phyloP scores from a whole-genome alignment of 345 rosid genomes.

The Boechera retrofracta region DNA sequence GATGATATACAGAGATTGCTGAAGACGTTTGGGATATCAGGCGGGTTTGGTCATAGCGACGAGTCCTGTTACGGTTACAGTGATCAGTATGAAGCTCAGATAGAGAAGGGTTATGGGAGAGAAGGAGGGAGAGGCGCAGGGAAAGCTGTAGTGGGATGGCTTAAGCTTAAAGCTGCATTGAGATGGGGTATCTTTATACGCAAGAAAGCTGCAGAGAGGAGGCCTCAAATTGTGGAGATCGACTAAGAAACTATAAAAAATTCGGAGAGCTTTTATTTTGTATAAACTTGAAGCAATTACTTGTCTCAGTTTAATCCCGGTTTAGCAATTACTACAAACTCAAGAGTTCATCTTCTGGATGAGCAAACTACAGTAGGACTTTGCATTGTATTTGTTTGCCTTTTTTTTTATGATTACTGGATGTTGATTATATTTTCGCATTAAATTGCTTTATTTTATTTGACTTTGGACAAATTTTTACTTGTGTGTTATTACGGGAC shows the following conservation, averaged over 20 bases:
- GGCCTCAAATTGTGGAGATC: conserved; percentile 38
- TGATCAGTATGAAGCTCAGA: conserved; percentile 55
- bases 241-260: conserved; percentile 10
- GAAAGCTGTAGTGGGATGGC: conserved; percentile 95
- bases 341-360: conserved; percentile 18
- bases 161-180: conserved; percentile 78
- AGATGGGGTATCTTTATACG: conserved; percentile 92
- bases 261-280: background rate
- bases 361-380: conserved; percentile 8
- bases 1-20: conserved; percentile 88
- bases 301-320: background rate
- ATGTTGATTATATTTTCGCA: background rate
- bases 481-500: too few relatives aligned
- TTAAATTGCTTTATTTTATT: too few relatives aligned
- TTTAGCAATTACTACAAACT: background rate
- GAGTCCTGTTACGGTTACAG: conserved; percentile 59
- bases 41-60: conserved; percentile 50
- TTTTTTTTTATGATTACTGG: background rate
- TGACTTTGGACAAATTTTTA: too few relatives aligned
- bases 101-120: conserved; percentile 43
- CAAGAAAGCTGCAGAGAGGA: conserved; percentile 51
- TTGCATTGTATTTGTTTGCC: background rate
- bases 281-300: too few relatives aligned
- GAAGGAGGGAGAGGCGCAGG: conserved; percentile 66
- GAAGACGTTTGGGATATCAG: conserved; percentile 54